Evolutionary conservation across 2,329 filamentous ascomycete genomes (phyloP), one percentile per base, ranked within the genome.

Genomic region (Ophiostoma fasciatum): DNA sequence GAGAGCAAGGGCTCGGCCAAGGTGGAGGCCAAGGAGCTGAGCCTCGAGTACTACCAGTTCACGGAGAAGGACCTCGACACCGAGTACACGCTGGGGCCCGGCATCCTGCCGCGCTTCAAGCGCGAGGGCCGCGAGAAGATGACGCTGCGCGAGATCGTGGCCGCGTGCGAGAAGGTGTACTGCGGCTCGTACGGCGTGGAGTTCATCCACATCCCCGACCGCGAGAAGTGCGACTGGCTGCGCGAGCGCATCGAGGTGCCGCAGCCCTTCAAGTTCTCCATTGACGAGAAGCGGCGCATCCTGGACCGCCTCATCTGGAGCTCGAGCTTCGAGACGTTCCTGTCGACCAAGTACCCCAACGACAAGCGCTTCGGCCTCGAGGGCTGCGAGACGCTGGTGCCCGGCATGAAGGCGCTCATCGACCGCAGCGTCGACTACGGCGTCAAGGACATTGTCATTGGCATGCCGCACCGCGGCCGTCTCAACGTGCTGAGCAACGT

Each of bases 331-430:
- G 90, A 98, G 65, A 65, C 76, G 42, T 98, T 98, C 71, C 66
- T 93, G 48, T 78, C 90, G 39, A 94, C 85, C 40, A 98, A 98
- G 62, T 96, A 94, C 62, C 90, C 90, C 58, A 98, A 98, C 62
- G 90, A 98, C 65, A 98, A 98, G 73, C 83, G 90, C 54, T 98
- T 98, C 61, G 90, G 90, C 63, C 74, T 98, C 20, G 90, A 98
- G 64, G 90, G 90, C 55, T 93, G 87, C 54, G 90, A 98, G 62
- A 88, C 84, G 39, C 71, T 98, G 47, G 92, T 98, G 40, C 90
- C 90, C 20, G 90, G 90, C 58, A 98, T 98, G 90, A 98, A 98
- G 70, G 90, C 90, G 36, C 66, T 98, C 45, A 98, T 98, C 46
- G 90, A 98, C 61, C 82, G 90, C 53, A 94, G 87, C 54, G 90